Percentiles rank a stretch among this genome's conserved stretches.
These are phyloP conservation scores for Diplodia corticola DNA, from an alignment of 2,329 filamentous ascomycete genomes.

Conservation along the genomic window DNA sequence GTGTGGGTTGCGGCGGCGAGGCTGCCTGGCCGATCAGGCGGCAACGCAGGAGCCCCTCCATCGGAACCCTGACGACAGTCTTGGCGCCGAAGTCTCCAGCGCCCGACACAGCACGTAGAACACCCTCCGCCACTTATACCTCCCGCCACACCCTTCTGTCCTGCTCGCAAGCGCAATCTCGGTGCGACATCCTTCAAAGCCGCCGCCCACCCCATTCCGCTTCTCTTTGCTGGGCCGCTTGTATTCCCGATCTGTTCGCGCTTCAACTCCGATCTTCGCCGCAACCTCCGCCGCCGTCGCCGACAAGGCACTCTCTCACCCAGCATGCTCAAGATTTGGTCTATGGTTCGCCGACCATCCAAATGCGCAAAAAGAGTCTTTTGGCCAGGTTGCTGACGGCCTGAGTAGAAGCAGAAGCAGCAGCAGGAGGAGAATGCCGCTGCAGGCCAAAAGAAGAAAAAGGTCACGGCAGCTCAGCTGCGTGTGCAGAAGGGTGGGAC, in stretches of 20 bases:
- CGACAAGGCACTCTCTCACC: neutral
- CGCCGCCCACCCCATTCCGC: neutral
- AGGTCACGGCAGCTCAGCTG: constrained; percentile 93
- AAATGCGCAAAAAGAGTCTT: neutral
- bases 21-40: neutral
- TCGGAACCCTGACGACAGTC: neutral
- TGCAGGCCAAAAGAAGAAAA: constrained; percentile 88
- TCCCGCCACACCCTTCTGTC: neutral
- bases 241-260: neutral
- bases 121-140: neutral
- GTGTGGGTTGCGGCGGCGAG: neutral
- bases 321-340: constrained; percentile 99
- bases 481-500: constrained; percentile 90
- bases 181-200: neutral
- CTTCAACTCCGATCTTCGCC: constrained; percentile 8
- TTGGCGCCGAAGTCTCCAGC: neutral
- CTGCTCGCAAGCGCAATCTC: neutral
- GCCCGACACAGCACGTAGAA: neutral
- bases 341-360: constrained; percentile 67
- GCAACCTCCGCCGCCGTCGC: constrained; percentile 7
- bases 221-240: neutral
- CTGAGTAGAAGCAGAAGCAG: constrained; percentile 75
- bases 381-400: constrained; percentile 29
- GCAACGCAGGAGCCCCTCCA: neutral
- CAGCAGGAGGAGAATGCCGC: constrained; percentile 92